These are phyloP conservation scores for Agrocybe praecox DNA, from an alignment of 768 basidiomycete genomes.

Conservation along the genomic window DNA sequence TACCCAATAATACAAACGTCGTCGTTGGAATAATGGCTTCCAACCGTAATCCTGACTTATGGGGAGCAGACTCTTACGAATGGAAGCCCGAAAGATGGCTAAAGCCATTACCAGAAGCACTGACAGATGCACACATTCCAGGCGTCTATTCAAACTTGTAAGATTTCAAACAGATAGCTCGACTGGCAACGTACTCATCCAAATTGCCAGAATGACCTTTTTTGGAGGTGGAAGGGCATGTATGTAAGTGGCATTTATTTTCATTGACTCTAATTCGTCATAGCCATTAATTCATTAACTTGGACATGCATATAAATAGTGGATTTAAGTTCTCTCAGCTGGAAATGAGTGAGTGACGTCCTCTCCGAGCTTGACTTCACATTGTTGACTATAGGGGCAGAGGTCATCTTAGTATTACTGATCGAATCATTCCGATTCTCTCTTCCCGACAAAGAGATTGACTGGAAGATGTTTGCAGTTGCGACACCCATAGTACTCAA, in stretches of 20 bases:
- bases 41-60: constrained; percentile 36
- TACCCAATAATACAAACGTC: constrained; percentile 42
- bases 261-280: no score
- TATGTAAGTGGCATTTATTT: constrained; percentile 32
- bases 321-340: constrained; percentile 48
- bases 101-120: constrained; percentile 9
- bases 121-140: constrained; percentile 15
- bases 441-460: constrained; percentile 20
- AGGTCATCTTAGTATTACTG: constrained; percentile 23
- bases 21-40: constrained; percentile 32
- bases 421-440: constrained; percentile 20
- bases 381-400: neutral
- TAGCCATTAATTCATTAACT: no score
- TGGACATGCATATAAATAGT: no score
- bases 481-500: constrained; percentile 12
- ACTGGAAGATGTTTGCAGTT: constrained; percentile 24
- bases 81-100: constrained; percentile 53
- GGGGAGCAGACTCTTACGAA: constrained; percentile 45
- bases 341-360: constrained; percentile 31
- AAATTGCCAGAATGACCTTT: constrained; percentile 31
- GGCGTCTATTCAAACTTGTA: constrained; percentile 22
- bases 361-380: no score
- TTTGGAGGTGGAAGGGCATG: constrained; percentile 43
- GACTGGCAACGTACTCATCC: neutral
- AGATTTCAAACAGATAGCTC: neutral